Percentiles rank a stretch among this genome's conserved stretches.
These are phyloP conservation scores for Paecilomyces dactylethromorphus DNA, from an alignment of 2,329 filamentous ascomycete genomes.

Conservation along the genomic window DNA sequence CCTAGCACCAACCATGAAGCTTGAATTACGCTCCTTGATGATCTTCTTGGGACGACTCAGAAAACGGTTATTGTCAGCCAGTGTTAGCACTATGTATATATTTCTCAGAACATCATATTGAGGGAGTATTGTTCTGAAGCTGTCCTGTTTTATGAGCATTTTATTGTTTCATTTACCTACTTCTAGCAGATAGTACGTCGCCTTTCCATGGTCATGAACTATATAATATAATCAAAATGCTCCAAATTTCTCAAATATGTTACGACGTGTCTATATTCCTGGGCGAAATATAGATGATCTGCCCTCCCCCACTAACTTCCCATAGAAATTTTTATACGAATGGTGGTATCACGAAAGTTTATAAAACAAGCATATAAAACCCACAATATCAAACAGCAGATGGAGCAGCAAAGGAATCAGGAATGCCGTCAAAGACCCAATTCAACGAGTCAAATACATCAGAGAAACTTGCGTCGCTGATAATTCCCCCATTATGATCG, in stretches of 20 bases:
- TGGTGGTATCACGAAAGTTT: background rate
- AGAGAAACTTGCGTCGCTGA: constrained; percentile 48
- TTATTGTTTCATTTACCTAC: background rate
- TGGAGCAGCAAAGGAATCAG: constrained; percentile 52
- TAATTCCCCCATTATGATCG: constrained; percentile 29
- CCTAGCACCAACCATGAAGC: background rate
- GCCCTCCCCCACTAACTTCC: background rate
- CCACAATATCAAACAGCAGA: constrained; percentile 6
- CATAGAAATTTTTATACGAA: background rate
- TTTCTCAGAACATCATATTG: background rate
- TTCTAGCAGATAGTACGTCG: too few species aligned
- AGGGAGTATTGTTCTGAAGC: background rate
- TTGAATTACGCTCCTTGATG: background rate
- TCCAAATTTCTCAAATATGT: background rate
- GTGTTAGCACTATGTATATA: background rate
- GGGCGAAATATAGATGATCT: background rate
- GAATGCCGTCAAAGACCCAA: constrained; percentile 82
- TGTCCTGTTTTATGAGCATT: background rate
- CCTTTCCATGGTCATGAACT: too few species aligned
- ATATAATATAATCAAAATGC: too few species aligned
- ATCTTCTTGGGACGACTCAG: background rate
- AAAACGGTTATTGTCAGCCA: too few species aligned
- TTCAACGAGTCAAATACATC: constrained; percentile 83
- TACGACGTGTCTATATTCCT: background rate
- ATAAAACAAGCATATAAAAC: background rate